phyloP scores from a whole-genome alignment of 257 asterid species.

The Gentiana straminea region DNA sequence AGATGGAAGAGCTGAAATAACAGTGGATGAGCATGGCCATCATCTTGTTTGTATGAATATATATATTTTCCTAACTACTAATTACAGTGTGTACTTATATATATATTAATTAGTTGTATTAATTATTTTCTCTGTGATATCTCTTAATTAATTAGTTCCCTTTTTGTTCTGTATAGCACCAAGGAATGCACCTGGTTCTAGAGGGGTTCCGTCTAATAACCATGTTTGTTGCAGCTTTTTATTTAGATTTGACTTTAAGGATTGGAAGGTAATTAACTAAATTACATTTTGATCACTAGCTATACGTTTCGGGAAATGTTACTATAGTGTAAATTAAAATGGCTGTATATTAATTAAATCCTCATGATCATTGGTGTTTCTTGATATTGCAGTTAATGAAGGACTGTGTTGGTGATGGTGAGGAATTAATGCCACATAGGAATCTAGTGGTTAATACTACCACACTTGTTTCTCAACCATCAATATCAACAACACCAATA shows the following conservation, averaged over 20 bases:
- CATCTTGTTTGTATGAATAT: conserved; percentile 65
- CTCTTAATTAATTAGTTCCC: conserved; percentile 3
- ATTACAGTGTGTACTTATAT: too few species aligned
- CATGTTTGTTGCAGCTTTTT: conserved; percentile 57
- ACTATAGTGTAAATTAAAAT: too few species aligned
- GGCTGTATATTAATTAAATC: too few species aligned
- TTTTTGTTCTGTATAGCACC: conserved; percentile 43
- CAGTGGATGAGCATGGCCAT: conserved; percentile 41
- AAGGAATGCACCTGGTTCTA: conserved; percentile 74
- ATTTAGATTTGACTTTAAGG: conserved; percentile 66
- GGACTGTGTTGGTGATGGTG: conserved; percentile 52
- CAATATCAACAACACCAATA: too few species aligned
- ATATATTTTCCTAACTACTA: background rate
- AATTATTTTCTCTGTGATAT: conserved; percentile 1
- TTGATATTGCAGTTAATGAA: conserved; percentile 56
- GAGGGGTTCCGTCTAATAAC: conserved; percentile 59
- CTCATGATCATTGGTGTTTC: background rate
- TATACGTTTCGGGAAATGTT: too few species aligned
- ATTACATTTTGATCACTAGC: too few species aligned
- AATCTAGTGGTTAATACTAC: conserved; percentile 1
- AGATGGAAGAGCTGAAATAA: conserved; percentile 83
- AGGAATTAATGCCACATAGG: conserved; percentile 91
- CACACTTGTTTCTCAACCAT: too few species aligned
- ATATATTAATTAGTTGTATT: background rate
- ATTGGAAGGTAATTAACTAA: conserved; percentile 67